Base-by-base conservation (phyloP, 139 green algal species). In the Desmodesmus armatus region DNA sequence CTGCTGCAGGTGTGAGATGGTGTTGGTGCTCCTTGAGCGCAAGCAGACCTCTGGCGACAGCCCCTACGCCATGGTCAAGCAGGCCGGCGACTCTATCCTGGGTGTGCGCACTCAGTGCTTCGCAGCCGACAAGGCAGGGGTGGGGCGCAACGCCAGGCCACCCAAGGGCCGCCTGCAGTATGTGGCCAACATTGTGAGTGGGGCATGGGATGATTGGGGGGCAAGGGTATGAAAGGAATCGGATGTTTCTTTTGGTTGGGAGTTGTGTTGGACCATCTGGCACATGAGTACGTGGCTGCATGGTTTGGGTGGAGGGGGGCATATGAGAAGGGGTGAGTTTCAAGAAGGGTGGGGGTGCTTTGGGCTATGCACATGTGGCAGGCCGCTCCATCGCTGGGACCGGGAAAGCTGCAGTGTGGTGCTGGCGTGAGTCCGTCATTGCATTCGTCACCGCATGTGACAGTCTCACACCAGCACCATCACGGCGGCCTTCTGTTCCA, bases 21-120 rank as follows among this genome's bases (percentile, higher is more conserved):
- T 86, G 69, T 51, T 86, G 69, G 80, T 86, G 67, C 67, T 86
- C 51, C 69, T 86, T 35, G 49, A 69, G 69, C 51, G 69, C 69
- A 79, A 80, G 51, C 67, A 80, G 31, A 82, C 58, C 23, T 37
- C 39, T 53, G 51, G 66, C 23, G 63, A 85, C 41, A 66, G 47
- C 55, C 83, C 90, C 55, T 95, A 92, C 85, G 82, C 82, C 15
- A 82, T 86, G 58, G 87, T 96, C 69, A 96, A 96, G 92, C 87
- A 88, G 41, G 93, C 92, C 0, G 77, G 77, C 13, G 93, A 96
- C 88, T 77, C 51, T 47, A 58, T 73, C 58, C 80, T 94, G 40
- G 88, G 89, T 37, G 51, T 96, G 5, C 82, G 84, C 62, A 89
- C 88, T 19, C 94, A 96, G 90, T 95, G 91, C 87, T 91, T 95